Evolutionary conservation across 192 early-diverging fungal genomes (phyloP).

Genomic region (Gonapodya prolifera): DNA sequence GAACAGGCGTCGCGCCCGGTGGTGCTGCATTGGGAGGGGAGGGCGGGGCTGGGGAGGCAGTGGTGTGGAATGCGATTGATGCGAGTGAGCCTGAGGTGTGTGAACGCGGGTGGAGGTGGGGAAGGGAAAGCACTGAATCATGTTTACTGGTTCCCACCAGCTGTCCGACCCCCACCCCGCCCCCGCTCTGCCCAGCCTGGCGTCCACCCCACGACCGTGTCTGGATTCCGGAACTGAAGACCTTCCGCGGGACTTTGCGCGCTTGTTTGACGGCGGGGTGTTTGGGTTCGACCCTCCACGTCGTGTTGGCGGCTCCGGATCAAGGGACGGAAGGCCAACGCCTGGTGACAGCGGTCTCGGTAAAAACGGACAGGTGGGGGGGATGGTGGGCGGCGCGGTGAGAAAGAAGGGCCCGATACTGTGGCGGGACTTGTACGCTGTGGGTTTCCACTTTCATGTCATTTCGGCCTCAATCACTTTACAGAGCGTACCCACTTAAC

Average conservation of each 20-base stretch:
- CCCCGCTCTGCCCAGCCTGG: constrained; percentile 31
- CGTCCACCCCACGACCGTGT: constrained; percentile 34
- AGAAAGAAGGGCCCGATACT: constrained; percentile 21
- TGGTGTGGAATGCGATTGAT: constrained; percentile 44
- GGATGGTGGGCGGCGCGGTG: background rate
- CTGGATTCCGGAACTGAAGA: constrained; percentile 47
- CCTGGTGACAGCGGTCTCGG: background rate
- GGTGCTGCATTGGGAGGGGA: background rate
- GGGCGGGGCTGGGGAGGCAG: constrained; percentile 20
- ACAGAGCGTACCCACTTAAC: constrained; percentile 11
- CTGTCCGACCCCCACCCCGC: constrained; percentile 51
- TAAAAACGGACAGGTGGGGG: no score
- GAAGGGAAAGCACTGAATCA: no score
- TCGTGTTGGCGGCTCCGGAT: background rate
- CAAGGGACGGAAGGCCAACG: background rate
- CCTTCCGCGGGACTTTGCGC: constrained; percentile 50
- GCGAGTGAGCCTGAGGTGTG: constrained; percentile 49
- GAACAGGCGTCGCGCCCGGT: background rate
- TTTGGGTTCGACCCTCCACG: constrained; percentile 38
- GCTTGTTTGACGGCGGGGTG: constrained; percentile 38
- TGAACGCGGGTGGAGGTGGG: no score
- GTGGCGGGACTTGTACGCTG: constrained; percentile 9
- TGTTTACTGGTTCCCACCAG: no score
- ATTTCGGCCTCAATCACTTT: constrained; percentile 12
- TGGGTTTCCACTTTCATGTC: background rate